phyloP scores from a whole-genome alignment of 306 rosid genomes.

The Ceratonia siliqua region DNA sequence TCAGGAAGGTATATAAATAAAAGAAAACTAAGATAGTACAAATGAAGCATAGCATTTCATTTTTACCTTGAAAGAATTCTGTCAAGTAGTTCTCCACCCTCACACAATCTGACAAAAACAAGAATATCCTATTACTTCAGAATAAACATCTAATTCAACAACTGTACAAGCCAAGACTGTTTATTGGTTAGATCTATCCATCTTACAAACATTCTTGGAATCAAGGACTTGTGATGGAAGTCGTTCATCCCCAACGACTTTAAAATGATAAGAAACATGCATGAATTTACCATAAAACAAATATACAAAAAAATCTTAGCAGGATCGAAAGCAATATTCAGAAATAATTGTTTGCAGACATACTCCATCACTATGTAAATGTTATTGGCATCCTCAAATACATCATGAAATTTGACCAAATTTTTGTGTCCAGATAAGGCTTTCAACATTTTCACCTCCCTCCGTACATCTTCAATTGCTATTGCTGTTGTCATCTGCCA shows the following conservation, averaged over 20 bases:
- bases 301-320: conserved; percentile 7
- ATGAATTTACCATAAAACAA: conserved; percentile 1
- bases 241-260: conserved; percentile 4
- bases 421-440: conserved; percentile 86
- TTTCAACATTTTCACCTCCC: conserved; percentile 96
- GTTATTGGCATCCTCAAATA: conserved; percentile 82
- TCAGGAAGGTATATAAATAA: conserved; percentile 8
- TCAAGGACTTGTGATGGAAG: conserved; percentile 3
- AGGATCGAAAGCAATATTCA: conserved; percentile 15
- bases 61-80: conserved; percentile 88
- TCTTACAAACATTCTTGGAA: conserved; percentile 13
- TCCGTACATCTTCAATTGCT: conserved; percentile 91
- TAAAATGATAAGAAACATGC: not conserved
- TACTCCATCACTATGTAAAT: conserved; percentile 99
- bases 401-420: conserved; percentile 83
- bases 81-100: conserved; percentile 96
- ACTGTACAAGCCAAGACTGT: not conserved
- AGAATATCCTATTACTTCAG: conserved; percentile 22
- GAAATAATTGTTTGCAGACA: conserved; percentile 35
- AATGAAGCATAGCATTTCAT: conserved; percentile 36
- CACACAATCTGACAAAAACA: conserved; percentile 72
- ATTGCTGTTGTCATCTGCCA: conserved; percentile 93
- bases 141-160: conserved; percentile 32
- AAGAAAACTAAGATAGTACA: not conserved
- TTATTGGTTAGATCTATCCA: conserved; percentile 7